phyloP scores from a whole-genome alignment of 2,329 filamentous ascomycete species.

The Neopestalotiopsis rosae region DNA sequence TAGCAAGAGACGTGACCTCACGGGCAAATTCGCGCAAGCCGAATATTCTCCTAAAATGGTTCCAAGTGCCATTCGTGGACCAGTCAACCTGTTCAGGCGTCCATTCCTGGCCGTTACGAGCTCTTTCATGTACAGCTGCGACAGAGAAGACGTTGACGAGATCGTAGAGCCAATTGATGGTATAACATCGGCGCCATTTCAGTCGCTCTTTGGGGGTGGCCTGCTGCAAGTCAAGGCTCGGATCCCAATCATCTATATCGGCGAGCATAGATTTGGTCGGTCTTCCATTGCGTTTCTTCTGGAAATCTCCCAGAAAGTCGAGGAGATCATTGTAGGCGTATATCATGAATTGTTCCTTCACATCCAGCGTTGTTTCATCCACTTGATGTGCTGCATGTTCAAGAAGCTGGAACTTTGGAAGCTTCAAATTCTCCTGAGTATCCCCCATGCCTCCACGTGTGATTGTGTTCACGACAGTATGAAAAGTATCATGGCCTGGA shows the following conservation, averaged over 20 bases:
- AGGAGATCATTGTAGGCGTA: not conserved
- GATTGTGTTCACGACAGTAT: slow-evolving; percentile 46
- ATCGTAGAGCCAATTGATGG: slow-evolving; percentile 58
- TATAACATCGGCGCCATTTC: slow-evolving; percentile 53
- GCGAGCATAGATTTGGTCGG: not conserved
- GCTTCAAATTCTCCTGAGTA: not conserved
- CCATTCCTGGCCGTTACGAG: slow-evolving; percentile 35
- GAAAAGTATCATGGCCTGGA: slow-evolving; percentile 48
- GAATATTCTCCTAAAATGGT: slow-evolving; percentile 42
- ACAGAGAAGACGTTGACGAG: slow-evolving; percentile 51
- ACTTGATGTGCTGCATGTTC: not conserved
- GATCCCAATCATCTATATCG: slow-evolving; percentile 43
- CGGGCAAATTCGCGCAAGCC: slow-evolving; percentile 53
- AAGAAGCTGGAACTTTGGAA: not conserved
- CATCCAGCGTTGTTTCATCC: not conserved
- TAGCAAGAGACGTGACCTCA: slow-evolving; percentile 48
- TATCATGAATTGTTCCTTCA: not conserved
- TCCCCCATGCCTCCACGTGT: slow-evolving; percentile 40
- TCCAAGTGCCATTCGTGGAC: not conserved
- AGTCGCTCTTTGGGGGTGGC: slow-evolving; percentile 45
- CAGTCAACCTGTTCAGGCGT: not conserved
- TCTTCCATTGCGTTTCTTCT: not conserved
- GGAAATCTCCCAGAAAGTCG: not conserved
- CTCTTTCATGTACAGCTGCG: slow-evolving; percentile 44
- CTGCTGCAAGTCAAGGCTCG: slow-evolving; percentile 41